phyloP scores from a whole-genome alignment of 1,284 basidiomycete species.

The Leccinum huronense region DNA sequence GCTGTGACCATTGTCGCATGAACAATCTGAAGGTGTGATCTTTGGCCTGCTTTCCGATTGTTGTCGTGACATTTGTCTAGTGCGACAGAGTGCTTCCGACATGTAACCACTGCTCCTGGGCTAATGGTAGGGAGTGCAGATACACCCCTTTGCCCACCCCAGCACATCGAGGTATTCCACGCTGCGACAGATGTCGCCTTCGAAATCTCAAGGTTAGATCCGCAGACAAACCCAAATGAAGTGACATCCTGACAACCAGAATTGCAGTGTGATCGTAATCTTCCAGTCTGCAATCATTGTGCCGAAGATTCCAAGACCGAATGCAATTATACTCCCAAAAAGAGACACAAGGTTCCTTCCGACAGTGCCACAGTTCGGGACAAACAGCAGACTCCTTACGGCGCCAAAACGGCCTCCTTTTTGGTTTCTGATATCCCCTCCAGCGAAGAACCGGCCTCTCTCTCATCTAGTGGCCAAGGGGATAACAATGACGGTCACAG shows the following conservation, averaged over 20 bases:
- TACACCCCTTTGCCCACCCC: conserved; percentile 72
- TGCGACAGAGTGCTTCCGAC: conserved; percentile 67
- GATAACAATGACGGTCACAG: conserved; percentile 34
- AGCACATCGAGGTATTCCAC: conserved; percentile 69
- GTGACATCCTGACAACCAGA: conserved; percentile 10
- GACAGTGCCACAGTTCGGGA: conserved; percentile 44
- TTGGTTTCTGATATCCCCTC: conserved; percentile 45
- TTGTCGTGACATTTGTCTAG: conserved; percentile 36
- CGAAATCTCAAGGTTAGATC: conserved; percentile 61
- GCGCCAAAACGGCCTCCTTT: conserved; percentile 51
- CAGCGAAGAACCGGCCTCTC: conserved; percentile 28
- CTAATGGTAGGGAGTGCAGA: conserved; percentile 58
- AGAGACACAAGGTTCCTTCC: conserved; percentile 53
- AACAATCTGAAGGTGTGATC: conserved; percentile 65
- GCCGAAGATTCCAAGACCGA: conserved; percentile 47
- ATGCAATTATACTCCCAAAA: conserved; percentile 70
- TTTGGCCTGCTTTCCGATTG: conserved; percentile 7
- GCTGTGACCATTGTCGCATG: conserved; percentile 67
- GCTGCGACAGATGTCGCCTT: conserved; percentile 65
- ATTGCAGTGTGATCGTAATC: conserved; percentile 61
- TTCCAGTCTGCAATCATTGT: conserved; percentile 69
- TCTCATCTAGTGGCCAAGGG: conserved; percentile 20
- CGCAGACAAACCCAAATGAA: conserved; percentile 3
- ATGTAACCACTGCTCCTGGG: conserved; percentile 73
- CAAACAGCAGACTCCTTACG: conserved; percentile 41